Percentiles rank a stretch among this genome's conserved stretches.
Evolutionary conservation across 1,139 yeast species (phyloP).

Genomic region (Oligophagozyma castellii): DNA sequence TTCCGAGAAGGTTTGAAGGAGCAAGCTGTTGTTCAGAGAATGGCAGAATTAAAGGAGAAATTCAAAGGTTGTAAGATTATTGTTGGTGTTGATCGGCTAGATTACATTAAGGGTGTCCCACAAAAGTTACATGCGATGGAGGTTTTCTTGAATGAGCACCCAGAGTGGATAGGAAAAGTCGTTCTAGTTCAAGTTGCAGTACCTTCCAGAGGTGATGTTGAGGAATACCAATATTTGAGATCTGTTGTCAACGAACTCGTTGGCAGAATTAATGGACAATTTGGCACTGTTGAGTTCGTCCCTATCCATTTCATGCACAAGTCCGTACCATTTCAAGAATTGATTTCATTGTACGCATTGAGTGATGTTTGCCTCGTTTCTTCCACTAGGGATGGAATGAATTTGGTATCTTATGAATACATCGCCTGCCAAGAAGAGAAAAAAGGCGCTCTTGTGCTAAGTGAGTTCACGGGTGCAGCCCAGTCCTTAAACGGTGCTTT

Average conservation of each 20-base stretch:
- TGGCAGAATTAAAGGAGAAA: conserved; percentile 47
- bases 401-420: conserved; percentile 87
- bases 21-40: conserved; percentile 49
- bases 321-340: conserved; percentile 79
- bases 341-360: conserved; percentile 71
- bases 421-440: conserved; percentile 87
- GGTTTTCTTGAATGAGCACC: conserved; percentile 79
- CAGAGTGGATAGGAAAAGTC: conserved; percentile 97
- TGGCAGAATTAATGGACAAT: conserved; percentile 91
- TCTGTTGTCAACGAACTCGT: conserved; percentile 93
- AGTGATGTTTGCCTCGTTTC: conserved; percentile 89
- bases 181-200: conserved; percentile 95
- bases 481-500: conserved; percentile 89
- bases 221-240: conserved; percentile 87
- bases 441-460: conserved; percentile 73
- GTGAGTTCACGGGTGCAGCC: conserved; percentile 99
- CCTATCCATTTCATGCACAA: conserved; percentile 96
- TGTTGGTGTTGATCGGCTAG: conserved; percentile 92
- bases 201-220: conserved; percentile 96
- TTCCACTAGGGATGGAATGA: conserved; percentile 97
- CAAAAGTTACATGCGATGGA: conserved; percentile 94
- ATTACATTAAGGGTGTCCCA: conserved; percentile 95
- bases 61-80: conserved; percentile 64
- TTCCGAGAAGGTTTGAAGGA: conserved; percentile 68
- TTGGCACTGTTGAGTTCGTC: conserved; percentile 93